Base-by-base conservation (phyloP, 2,329 filamentous ascomycete genomes). In the Aureobasidium sp. region DNA sequence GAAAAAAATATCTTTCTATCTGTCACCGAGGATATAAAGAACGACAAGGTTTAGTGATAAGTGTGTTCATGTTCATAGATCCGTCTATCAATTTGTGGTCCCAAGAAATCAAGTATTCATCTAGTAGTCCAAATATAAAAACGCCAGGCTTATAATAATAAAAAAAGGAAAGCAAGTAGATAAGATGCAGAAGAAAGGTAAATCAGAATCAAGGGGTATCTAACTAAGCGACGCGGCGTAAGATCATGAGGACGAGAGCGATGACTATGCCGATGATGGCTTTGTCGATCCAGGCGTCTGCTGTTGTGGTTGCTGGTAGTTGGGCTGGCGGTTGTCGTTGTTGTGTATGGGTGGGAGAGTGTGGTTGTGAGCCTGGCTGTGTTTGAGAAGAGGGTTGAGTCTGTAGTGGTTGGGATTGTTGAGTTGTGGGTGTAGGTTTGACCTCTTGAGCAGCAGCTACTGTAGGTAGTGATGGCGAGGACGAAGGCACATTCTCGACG, bases 191-290 rank as follows among this genome's bases (percentile, higher is more conserved):
- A 23, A 26, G 13, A 36, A n/a, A 29, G 41, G 48, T 20, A 37
- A 39, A 32, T 5, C 23, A 44, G 6, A 12, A 20, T 20, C 13
- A 29, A 27, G 13, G 55, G 55, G 55, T 58, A 48, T 48, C 42
- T 57, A 41, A 36, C 34, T 36, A 50, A 17, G 57, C 46, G 36
- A 32, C 23, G 46, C 55, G 53, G 32, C 78, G 78, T 27, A 83
- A 66, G 3, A 96, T 77, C 78, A 96, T 84, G 26, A 89, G 84
- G 3, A 86, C 77, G 23, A 96, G 77, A 29, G 89, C 79, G 15
- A 90, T 80, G 0, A 90, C 78, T 20, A 96, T 75, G 7, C 84
- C 87, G 26, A 87, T 84, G 66, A 96, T 96, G 41, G 87, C 83
- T 65, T 89, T 84, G 73, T 96, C 92, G 20, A 96, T 80, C 88